Evolutionary conservation across 106 monocot genomes (phyloP), one percentile per base, ranked within the genome.

Genomic region (Dendrobium nobile): DNA sequence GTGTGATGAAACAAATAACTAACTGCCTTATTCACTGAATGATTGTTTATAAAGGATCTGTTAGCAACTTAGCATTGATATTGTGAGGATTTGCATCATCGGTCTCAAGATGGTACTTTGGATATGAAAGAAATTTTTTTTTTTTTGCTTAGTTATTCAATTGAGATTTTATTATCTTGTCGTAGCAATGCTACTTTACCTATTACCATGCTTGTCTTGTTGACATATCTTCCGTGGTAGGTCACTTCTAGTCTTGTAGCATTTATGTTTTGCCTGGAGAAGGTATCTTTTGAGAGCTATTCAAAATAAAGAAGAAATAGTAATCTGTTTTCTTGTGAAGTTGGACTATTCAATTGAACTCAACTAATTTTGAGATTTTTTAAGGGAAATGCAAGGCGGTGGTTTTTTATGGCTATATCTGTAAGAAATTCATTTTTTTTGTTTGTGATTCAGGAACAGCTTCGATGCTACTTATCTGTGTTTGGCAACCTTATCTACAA

Each of bases 401-500:
- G 37, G 70, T 70, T 70, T 70, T 58, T 37, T 37, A 70, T 28
- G 4, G 28, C 37, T 4, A 37, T 33, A 37, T 70, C 37, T 28
- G 70, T 37, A 37, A 37, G 75, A 68, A 41, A 37, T 83, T 56
- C 20, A 11, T 64, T 70, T 40, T 37, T 70, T 70, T 6, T 68
- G 16, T 13, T 13, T 7, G 40, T 84, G 72, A 70, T 87, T 41
- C 83, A 96, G 95, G 95, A 27, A 91, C 86, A 72, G 91, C 89
- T 56, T 83, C 91, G 85, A 93, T 93, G 91, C 82, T 96, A 54
- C 91, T 93, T 80, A 78, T 88, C 72, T 56, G 93, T 73, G 87
- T 93, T 56, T 96, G 95, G 93, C 86, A 91, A 33, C 91, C 89
- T 72, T 82, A 91, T 81, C n/a, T 93, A 41, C 84, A 79, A 2